These are phyloP conservation scores for Botrytis tulipae DNA, from an alignment of 2,329 filamentous ascomycete species.

Conservation along the genomic window DNA sequence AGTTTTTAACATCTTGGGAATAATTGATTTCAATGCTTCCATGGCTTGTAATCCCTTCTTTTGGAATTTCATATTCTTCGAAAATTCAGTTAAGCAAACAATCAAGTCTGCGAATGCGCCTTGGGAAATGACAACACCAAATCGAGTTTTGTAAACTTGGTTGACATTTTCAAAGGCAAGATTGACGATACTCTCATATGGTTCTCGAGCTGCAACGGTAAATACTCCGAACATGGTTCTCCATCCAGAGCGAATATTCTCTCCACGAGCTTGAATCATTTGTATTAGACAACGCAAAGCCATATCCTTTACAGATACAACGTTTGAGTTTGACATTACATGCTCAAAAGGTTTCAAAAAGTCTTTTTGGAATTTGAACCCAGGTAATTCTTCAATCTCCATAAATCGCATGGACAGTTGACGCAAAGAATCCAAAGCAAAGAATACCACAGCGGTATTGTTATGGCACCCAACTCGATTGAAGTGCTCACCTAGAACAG, in stretches of 20 bases:
- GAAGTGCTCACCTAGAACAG: slow-evolving; percentile 96
- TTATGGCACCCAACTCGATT: slow-evolving; percentile 95
- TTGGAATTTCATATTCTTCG: slow-evolving; percentile 97
- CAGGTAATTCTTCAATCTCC: slow-evolving; percentile 95
- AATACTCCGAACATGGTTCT: slow-evolving; percentile 99
- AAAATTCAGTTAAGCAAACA: slow-evolving; percentile 96
- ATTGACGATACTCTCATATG: slow-evolving; percentile 92
- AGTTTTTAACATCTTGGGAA: slow-evolving; percentile 91
- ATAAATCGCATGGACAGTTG: slow-evolving; percentile 98
- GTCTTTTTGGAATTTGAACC: slow-evolving; percentile 99
- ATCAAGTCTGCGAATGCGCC: slow-evolving; percentile 95
- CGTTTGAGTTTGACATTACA: slow-evolving; percentile 88
- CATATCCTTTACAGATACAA: slow-evolving; percentile 95
- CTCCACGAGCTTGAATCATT: slow-evolving; percentile 96
- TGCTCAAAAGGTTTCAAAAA: slow-evolving; percentile 98
- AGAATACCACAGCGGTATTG: slow-evolving; percentile 96
- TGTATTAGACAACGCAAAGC: slow-evolving; percentile 93
- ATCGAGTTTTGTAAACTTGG: slow-evolving; percentile 91
- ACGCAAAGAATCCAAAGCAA: slow-evolving; percentile 89
- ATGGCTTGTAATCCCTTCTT: slow-evolving; percentile 97
- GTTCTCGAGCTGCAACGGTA: slow-evolving; percentile 89
- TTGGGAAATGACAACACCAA: slow-evolving; percentile 93
- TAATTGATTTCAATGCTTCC: slow-evolving; percentile 88
- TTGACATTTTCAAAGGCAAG: slow-evolving; percentile 96
- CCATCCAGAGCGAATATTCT: slow-evolving; percentile 98